Percentiles rank a stretch among this genome's conserved stretches.
Conservation (phyloP, 2,329 filamentous ascomycete genomes). For the Helotiales sp. region DNA sequence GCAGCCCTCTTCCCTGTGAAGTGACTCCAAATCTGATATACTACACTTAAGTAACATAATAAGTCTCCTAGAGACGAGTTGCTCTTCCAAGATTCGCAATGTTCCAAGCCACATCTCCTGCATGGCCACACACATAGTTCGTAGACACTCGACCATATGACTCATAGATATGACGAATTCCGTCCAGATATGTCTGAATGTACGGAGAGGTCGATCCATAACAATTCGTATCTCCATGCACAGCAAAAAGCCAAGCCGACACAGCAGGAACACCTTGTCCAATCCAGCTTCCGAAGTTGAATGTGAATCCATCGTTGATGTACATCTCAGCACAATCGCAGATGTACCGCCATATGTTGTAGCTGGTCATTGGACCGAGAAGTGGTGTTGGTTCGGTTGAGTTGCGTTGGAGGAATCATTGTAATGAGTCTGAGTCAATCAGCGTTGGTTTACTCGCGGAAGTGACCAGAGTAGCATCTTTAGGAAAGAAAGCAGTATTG, state of each 20-base stretch:
- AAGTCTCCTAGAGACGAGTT: constrained; percentile 1
- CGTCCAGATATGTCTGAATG: background rate
- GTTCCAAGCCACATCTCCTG: constrained; percentile 7
- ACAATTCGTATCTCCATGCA: background rate
- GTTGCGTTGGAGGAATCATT: background rate
- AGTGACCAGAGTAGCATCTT: background rate
- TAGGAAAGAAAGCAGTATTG: background rate
- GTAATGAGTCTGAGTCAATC: background rate
- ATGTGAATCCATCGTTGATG: constrained; percentile 1
- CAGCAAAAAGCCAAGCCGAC: constrained; percentile 3
- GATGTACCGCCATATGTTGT: constrained; percentile 3
- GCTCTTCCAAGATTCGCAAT: constrained; percentile 7
- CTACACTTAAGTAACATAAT: background rate
- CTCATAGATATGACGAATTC: background rate
- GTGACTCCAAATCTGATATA: no score
- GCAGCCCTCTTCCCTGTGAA: no score
- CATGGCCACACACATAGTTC: constrained; percentile 9
- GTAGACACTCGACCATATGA: background rate
- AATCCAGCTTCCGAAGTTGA: background rate
- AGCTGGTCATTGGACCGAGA: background rate
- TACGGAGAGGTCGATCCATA: background rate
- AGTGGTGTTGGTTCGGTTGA: background rate
- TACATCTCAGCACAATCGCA: constrained; percentile 4
- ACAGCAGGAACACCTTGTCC: constrained; percentile 7
- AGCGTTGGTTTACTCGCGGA: background rate